Evolutionary conservation across 2,329 filamentous ascomycete species (phyloP).

Genomic region (Ophiostoma sp.): DNA sequence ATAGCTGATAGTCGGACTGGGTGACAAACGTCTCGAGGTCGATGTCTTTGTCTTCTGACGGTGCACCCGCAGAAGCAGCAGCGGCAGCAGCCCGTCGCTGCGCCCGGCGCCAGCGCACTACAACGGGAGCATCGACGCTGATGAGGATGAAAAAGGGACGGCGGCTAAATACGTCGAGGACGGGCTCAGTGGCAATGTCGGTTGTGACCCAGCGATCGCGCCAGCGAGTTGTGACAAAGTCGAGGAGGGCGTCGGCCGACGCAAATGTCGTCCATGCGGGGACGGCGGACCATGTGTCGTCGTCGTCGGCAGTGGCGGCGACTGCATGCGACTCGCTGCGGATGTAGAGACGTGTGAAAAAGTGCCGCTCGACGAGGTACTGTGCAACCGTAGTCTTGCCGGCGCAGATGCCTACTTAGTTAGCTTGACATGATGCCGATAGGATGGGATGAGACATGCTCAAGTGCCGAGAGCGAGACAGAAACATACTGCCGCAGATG

Average conservation of each 20-base stretch:
- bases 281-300: neutral
- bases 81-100: slow-evolving; percentile 34
- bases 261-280: slow-evolving; percentile 42
- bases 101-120: slow-evolving; percentile 75
- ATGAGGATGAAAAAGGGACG: slow-evolving; percentile 91
- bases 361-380: slow-evolving; percentile 78
- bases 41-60: slow-evolving; percentile 10
- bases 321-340: neutral
- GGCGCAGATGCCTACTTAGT: slow-evolving; percentile 70
- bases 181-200: slow-evolving; percentile 66
- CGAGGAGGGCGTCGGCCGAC: slow-evolving; percentile 59
- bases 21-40: slow-evolving; percentile 51
- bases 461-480: slow-evolving; percentile 10
- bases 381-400: slow-evolving; percentile 87
- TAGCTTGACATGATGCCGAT: neutral
- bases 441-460: neutral
- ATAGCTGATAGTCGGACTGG: slow-evolving; percentile 68
- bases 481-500: slow-evolving; percentile 60
- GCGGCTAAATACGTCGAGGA: slow-evolving; percentile 68
- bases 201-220: slow-evolving; percentile 78
- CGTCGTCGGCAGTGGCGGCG: neutral
- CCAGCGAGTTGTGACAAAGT: slow-evolving; percentile 84
- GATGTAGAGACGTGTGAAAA: slow-evolving; percentile 69
- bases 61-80: too few species aligned
- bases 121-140: slow-evolving; percentile 84